phyloP scores from a whole-genome alignment of 768 basidiomycete genomes.

The Russula dissimulans region DNA sequence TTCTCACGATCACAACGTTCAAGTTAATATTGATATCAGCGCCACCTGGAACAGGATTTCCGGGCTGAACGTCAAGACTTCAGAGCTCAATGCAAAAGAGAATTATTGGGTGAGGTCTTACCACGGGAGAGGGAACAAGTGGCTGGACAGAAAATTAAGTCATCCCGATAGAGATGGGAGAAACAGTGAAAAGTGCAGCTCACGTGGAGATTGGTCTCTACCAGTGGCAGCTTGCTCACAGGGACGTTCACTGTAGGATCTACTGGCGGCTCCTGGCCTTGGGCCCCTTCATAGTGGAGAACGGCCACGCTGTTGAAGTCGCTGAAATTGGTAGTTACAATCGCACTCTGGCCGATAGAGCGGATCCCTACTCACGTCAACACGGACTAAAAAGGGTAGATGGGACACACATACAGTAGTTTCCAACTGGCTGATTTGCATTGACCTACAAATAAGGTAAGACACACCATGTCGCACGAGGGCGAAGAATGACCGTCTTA shows the following conservation, averaged over 20 bases:
- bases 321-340: slow-evolving; percentile 17
- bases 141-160: slow-evolving; percentile 6
- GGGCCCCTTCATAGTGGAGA: slow-evolving; percentile 32
- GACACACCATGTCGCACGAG: neutral
- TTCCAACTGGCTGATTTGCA: slow-evolving; percentile 34
- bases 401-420: slow-evolving; percentile 33
- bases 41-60: slow-evolving; percentile 17
- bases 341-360: slow-evolving; percentile 21
- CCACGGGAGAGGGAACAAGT: slow-evolving; percentile 11
- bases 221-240: slow-evolving; percentile 4
- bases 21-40: slow-evolving; percentile 21
- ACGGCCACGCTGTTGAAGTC: slow-evolving; percentile 33
- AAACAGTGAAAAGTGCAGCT: neutral
- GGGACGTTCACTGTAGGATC: slow-evolving; percentile 15
- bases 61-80: slow-evolving; percentile 17
- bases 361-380: slow-evolving; percentile 18
- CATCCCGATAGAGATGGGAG: neutral
- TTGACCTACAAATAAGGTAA: slow-evolving; percentile 22
- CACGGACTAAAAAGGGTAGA: neutral
- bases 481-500: slow-evolving; percentile 3
- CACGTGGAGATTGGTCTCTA: slow-evolving; percentile 20
- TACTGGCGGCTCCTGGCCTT: slow-evolving; percentile 24
- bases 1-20: slow-evolving; percentile 15
- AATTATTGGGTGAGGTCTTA: neutral
- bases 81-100: neutral